Evolutionary conservation across 495 filamentous ascomycete genomes (phyloP).

Genomic region (Neurospora sp.): DNA sequence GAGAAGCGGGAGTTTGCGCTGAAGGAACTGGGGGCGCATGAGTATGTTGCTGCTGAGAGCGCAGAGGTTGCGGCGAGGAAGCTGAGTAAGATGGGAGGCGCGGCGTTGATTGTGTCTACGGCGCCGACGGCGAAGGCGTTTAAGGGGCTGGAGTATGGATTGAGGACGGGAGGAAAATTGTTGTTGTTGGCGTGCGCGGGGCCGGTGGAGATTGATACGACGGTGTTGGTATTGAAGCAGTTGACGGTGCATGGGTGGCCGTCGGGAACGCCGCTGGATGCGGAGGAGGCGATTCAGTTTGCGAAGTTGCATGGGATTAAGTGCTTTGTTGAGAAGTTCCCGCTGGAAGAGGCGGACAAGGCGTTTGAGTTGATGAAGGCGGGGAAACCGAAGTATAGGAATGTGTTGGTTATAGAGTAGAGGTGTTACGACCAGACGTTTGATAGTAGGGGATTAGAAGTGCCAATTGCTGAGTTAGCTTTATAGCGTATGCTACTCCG

Average conservation of each 20-base stretch:
- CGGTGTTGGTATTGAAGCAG: slow-evolving; percentile 37
- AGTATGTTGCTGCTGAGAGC: slow-evolving; percentile 49
- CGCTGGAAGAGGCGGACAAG: slow-evolving; percentile 42
- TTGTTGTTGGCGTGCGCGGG: slow-evolving; percentile 47
- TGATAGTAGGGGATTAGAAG: background rate
- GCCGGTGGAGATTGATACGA: slow-evolving; percentile 41
- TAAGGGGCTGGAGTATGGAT: slow-evolving; percentile 40
- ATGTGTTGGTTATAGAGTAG: slow-evolving; percentile 39
- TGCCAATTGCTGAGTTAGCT: background rate
- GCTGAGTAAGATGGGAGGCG: slow-evolving; percentile 50
- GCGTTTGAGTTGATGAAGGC: slow-evolving; percentile 38
- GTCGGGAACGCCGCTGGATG: slow-evolving; percentile 49
- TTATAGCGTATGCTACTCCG: background rate
- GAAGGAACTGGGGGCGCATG: slow-evolving; percentile 48
- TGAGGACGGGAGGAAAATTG: slow-evolving; percentile 46
- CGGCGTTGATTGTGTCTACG: slow-evolving; percentile 50
- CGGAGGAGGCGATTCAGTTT: slow-evolving; percentile 55
- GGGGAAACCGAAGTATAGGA: slow-evolving; percentile 40
- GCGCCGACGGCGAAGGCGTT: slow-evolving; percentile 50
- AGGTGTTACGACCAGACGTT: background rate
- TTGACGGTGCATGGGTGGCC: slow-evolving; percentile 50
- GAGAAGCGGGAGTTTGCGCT: slow-evolving; percentile 48
- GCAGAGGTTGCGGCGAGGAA: slow-evolving; percentile 38
- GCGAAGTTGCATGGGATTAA: slow-evolving; percentile 44
- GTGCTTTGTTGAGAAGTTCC: slow-evolving; percentile 52